These are phyloP conservation scores for Dryas integrifolia DNA, from an alignment of 331 rosid genomes.

Conservation along the genomic window DNA sequence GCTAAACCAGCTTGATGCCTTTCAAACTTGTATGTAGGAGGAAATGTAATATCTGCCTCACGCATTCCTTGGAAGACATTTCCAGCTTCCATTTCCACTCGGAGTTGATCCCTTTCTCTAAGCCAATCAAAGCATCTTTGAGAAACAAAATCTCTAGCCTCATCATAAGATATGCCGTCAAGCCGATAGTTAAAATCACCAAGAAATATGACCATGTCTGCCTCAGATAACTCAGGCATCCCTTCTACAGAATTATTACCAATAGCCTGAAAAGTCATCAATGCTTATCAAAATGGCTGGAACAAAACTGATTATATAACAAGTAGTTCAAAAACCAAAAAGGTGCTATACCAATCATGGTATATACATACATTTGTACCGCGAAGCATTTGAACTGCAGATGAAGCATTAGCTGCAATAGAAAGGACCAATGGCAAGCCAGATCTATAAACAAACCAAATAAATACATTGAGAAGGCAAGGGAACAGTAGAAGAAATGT, in stretches of 20 bases:
- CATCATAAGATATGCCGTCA: constrained; percentile 84
- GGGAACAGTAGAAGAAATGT: constrained; percentile 45
- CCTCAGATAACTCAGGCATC: constrained; percentile 81
- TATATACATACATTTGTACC: constrained; percentile 66
- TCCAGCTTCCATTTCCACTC: constrained; percentile 92
- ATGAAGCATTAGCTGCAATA: constrained; percentile 79
- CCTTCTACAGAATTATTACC: constrained; percentile 58
- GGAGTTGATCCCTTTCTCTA: constrained; percentile 92
- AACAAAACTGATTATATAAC: constrained; percentile 11
- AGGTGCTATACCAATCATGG: constrained; percentile 12
- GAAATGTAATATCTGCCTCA: constrained; percentile 78
- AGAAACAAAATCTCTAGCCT: constrained; percentile 94
- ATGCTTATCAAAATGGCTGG: constrained; percentile 20
- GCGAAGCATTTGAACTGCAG: constrained; percentile 59
- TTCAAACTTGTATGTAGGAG: constrained; percentile 98
- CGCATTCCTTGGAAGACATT: constrained; percentile 99
- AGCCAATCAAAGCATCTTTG: constrained; percentile 99
- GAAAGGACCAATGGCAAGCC: constrained; percentile 73
- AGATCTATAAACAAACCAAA: constrained; percentile 63
- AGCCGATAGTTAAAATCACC: constrained; percentile 97
- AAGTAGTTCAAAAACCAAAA: constrained; percentile 30
- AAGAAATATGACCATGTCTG: constrained; percentile 87
- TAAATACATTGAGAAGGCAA: constrained; percentile 54
- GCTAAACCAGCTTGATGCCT: constrained; percentile 91
- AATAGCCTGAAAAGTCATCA: constrained; percentile 47